Evolutionary conservation across 2,329 filamentous ascomycete genomes (phyloP), one percentile per base, ranked within the genome.

Genomic region (Fusarium piperis): DNA sequence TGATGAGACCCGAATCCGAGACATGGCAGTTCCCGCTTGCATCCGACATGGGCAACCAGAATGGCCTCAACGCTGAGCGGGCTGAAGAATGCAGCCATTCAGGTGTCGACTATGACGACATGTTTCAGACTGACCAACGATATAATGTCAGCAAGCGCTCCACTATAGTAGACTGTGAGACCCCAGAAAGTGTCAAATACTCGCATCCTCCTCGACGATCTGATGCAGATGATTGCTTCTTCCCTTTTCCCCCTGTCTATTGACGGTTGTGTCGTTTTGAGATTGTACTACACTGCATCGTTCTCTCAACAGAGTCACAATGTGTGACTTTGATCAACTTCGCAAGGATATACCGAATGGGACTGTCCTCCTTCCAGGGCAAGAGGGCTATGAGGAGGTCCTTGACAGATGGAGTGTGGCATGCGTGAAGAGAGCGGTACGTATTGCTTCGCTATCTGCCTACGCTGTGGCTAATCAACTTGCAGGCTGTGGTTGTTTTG

Each of bases 401-500:
- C 67, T 83, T 15, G 68, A 76, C 35, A 74, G 81, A 64, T 83
- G 81, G 80, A 82, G 78, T n/a, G 62, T 71, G 18, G 77, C 80
- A 2, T 80, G 79, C 12, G 67, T 79, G 33, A 82, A 79, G 61
- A 77, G 73, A 57, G 79, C 81, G n/a, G 77, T 78, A 73, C 51
- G 75, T 66, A 13, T 35, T 20, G 20, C 5, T 36, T 32, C 4
- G 10, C 4, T 3, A 23, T 0, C 2, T n/a, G 6, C 6, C 1
- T 2, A 20, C 1, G 57, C 39, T 11, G 46, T 30, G 9, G 26
- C 59, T 59, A 18, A 62, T n/a, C 20, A 7, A 2, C 3, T 4
- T 13, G 2, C 13, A 78, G 84, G 85, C 83, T 13, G 78, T 81
- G 3, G 79, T 86, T 11, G 76, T 86, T 9, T 75, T 81, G 38